Conservation (phyloP, 768 basidiomycete genomes). For the Tulasnella sp. region DNA sequence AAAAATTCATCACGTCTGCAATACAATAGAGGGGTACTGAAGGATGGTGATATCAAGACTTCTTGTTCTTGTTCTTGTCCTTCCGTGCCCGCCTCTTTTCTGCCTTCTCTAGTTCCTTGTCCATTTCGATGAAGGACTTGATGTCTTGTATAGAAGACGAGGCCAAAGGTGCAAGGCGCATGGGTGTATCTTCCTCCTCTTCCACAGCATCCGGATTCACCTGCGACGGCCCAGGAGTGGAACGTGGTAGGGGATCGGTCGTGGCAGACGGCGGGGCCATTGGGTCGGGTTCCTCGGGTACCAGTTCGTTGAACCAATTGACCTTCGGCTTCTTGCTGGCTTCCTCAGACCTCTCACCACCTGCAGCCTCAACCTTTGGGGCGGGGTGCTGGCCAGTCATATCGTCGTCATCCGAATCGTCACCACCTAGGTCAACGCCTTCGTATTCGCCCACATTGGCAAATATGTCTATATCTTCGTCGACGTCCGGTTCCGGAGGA, state of each 20-base stretch:
- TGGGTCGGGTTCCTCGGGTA: background rate
- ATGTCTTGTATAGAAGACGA: constrained; percentile 79
- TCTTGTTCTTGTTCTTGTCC: constrained; percentile 52
- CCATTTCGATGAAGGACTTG: constrained; percentile 66
- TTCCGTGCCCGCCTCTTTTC: constrained; percentile 63
- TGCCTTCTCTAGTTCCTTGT: constrained; percentile 48
- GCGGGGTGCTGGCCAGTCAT: constrained; percentile 15
- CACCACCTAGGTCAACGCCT: constrained; percentile 45
- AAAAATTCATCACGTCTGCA: background rate
- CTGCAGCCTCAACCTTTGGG: constrained; percentile 31
- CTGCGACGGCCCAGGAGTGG: background rate
- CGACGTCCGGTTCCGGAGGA: constrained; percentile 30
- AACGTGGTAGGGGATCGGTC: background rate
- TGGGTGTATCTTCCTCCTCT: constrained; percentile 34
- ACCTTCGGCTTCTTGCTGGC: background rate
- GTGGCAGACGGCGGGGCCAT: background rate
- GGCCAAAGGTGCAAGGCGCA: constrained; percentile 57
- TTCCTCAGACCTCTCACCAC: background rate
- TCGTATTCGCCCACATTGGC: constrained; percentile 74
- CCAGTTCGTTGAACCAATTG: constrained; percentile 12
- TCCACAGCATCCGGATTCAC: constrained; percentile 25
- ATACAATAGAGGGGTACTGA: background rate
- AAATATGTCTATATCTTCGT: constrained; percentile 68
- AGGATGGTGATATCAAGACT: background rate
- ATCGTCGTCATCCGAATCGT: constrained; percentile 32